phyloP scores from a whole-genome alignment of 2,329 filamentous ascomycete genomes.

The Xylaria arbuscula region DNA sequence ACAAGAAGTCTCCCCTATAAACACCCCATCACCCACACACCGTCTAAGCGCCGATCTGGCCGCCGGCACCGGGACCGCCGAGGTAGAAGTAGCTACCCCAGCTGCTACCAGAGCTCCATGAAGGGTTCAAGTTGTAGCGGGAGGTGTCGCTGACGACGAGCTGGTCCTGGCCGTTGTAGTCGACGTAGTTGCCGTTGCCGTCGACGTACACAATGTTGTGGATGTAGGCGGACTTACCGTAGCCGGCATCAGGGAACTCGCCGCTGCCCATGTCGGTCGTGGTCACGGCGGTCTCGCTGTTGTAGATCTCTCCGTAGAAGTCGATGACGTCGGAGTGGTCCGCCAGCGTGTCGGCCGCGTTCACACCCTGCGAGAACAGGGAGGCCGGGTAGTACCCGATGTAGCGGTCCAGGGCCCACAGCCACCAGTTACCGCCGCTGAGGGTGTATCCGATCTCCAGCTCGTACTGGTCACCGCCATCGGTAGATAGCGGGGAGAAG shows the following conservation, averaged over 20 bases:
- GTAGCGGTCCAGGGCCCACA: constrained; percentile 36
- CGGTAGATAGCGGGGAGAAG: constrained; percentile 27
- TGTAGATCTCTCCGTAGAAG: constrained; percentile 41
- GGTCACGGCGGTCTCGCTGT: constrained; percentile 30
- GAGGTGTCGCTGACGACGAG: constrained; percentile 30
- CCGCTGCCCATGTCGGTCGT: constrained; percentile 40
- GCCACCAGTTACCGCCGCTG: constrained; percentile 36
- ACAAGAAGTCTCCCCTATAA: constrained; percentile 17
- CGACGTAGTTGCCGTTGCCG: background rate
- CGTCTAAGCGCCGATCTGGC: constrained; percentile 29
- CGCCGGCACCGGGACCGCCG: constrained; percentile 37
- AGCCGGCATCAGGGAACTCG: constrained; percentile 34
- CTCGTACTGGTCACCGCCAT: constrained; percentile 36
- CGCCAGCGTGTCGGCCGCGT: constrained; percentile 34
- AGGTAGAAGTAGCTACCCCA: constrained; percentile 39
- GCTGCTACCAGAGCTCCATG: constrained; percentile 31
- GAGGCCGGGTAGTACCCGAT: constrained; percentile 38
- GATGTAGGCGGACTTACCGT: constrained; percentile 38
- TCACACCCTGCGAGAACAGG: constrained; percentile 33
- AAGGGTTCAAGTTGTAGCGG: constrained; percentile 31
- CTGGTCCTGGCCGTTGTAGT: constrained; percentile 35
- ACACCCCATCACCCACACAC: background rate
- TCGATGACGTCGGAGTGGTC: constrained; percentile 34
- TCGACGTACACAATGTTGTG: constrained; percentile 34
- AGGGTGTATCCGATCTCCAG: constrained; percentile 38